Evolutionary conservation across 495 filamentous ascomycete species (phyloP).

Genomic region (Hypoxylon fuscum): DNA sequence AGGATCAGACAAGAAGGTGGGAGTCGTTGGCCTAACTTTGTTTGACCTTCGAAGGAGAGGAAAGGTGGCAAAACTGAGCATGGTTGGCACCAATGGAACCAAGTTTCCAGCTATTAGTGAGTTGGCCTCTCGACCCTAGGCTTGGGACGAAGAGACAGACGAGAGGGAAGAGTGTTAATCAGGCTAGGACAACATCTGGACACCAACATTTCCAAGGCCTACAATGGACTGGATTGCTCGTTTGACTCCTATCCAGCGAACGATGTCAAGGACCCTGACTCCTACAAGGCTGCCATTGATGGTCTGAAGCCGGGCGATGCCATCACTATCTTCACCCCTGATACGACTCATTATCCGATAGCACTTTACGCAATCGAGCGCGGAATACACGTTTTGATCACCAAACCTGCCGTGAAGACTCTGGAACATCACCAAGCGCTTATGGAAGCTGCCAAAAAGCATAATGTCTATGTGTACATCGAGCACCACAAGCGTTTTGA

Average conservation of each 20-base stretch:
- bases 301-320: slow-evolving; percentile 82
- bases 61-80: slow-evolving; percentile 84
- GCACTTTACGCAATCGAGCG: slow-evolving; percentile 91
- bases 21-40: slow-evolving; percentile 87
- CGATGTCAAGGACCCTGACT: slow-evolving; percentile 73
- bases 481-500: slow-evolving; percentile 98
- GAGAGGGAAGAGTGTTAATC: slow-evolving; percentile 20
- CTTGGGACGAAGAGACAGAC: background rate
- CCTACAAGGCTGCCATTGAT: slow-evolving; percentile 92
- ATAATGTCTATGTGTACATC: slow-evolving; percentile 89
- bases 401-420: slow-evolving; percentile 91
- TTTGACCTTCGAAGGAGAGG: slow-evolving; percentile 90
- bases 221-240: slow-evolving; percentile 84
- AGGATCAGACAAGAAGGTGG: slow-evolving; percentile 89
- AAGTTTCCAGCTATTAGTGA: slow-evolving; percentile 92
- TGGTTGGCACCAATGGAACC: slow-evolving; percentile 87
- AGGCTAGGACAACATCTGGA: slow-evolving; percentile 79
- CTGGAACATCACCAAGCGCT: slow-evolving; percentile 81
- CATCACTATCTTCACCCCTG: slow-evolving; percentile 96
- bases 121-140: slow-evolving; percentile 35
- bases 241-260: slow-evolving; percentile 85
- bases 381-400: slow-evolving; percentile 88
- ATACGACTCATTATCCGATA: slow-evolving; percentile 94
- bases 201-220: slow-evolving; percentile 86
- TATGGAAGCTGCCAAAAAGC: slow-evolving; percentile 72